Evolutionary conservation across 129 eudicot genomes (phyloP).

Genomic region (Apium graveolens): DNA sequence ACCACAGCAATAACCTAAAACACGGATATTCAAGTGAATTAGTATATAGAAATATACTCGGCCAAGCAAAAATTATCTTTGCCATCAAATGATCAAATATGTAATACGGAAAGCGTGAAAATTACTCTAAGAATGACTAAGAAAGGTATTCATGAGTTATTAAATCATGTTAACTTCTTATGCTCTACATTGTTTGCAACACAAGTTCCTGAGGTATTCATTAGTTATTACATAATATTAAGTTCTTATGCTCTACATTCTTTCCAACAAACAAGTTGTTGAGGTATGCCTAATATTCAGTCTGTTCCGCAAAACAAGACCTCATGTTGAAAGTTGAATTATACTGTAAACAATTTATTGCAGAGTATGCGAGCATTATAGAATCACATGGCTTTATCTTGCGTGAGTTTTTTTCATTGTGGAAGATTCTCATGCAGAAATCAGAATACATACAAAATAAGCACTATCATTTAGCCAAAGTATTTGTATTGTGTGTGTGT

Average conservation of each 20-base stretch:
- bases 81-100: neutral
- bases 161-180: neutral
- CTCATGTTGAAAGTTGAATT: neutral
- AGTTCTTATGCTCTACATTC: neutral
- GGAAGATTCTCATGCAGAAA: neutral
- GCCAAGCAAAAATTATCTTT: neutral
- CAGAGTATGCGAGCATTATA: neutral
- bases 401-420: neutral
- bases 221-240: neutral
- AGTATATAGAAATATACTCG: neutral
- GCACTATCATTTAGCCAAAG: neutral
- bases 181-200: neutral
- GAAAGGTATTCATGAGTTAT: neutral
- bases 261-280: neutral
- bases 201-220: neutral
- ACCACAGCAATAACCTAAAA: slow-evolving; percentile 59
- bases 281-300: neutral
- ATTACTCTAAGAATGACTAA: neutral
- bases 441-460: neutral
- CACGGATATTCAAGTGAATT: neutral
- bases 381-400: neutral
- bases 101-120: neutral
- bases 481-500: neutral
- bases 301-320: neutral
- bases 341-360: neutral